phyloP scores from a whole-genome alignment of 805 yeast genomes.

The Metschnikowia bowlesiae region DNA sequence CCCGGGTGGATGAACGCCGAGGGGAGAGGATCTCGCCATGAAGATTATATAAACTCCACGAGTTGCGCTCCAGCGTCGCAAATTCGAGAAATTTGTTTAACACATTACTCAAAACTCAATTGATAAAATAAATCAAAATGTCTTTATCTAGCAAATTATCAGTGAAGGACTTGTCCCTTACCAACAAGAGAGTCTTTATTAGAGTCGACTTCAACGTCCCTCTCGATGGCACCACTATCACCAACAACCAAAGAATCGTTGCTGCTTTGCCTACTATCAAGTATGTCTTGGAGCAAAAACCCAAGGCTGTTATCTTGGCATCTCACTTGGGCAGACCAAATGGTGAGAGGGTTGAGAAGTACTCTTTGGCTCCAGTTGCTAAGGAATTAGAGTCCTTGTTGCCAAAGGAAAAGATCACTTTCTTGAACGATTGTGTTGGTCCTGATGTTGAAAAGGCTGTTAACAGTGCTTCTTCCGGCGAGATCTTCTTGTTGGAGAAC shows the following conservation, averaged over 20 bases:
- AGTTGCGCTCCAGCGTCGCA: slow-evolving; percentile 1
- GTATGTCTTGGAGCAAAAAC: slow-evolving; percentile 86
- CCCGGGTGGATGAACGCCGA: slow-evolving; percentile 6
- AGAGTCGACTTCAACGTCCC: slow-evolving; percentile 97
- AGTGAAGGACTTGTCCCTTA: slow-evolving; percentile 82
- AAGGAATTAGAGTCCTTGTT: slow-evolving; percentile 79
- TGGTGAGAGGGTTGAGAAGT: slow-evolving; percentile 82
- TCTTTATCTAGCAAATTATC: slow-evolving; percentile 91
- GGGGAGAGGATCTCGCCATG: slow-evolving; percentile 1
- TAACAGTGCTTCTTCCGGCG: slow-evolving; percentile 68
- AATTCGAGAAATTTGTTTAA: background rate
- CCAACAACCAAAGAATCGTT: slow-evolving; percentile 99
- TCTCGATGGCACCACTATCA: slow-evolving; percentile 92
- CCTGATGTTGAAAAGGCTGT: slow-evolving; percentile 79
- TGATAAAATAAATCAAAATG: slow-evolving; percentile 43
- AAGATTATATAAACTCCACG: slow-evolving; percentile 3
- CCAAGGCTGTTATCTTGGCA: slow-evolving; percentile 88
- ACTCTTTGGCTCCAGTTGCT: slow-evolving; percentile 91
- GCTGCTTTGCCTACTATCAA: slow-evolving; percentile 99
- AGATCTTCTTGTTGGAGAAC: slow-evolving; percentile 90
- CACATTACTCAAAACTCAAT: slow-evolving; percentile 7
- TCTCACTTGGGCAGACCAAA: slow-evolving; percentile 99
- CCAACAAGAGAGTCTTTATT: slow-evolving; percentile 94
- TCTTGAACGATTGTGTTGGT: slow-evolving; percentile 92
- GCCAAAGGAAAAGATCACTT: slow-evolving; percentile 57